Evolutionary conservation across 805 yeast species (phyloP).

Genomic region (Diddensiella transvaalensis): DNA sequence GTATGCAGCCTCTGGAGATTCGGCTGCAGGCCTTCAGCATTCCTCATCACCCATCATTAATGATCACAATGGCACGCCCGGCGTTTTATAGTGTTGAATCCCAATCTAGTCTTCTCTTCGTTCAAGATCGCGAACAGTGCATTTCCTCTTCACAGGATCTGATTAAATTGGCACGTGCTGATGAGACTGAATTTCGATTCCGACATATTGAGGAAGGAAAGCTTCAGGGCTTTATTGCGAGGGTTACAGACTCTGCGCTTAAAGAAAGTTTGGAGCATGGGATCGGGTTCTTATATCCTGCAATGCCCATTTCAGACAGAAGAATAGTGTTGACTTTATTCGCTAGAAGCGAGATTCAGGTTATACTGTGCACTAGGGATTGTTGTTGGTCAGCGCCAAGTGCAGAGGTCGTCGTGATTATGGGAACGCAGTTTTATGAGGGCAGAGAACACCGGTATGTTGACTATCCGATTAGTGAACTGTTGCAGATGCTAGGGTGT

Average conservation of each 20-base stretch:
- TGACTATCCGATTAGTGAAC: slow-evolving; percentile 62
- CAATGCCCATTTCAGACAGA: slow-evolving; percentile 55
- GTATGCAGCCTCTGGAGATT: slow-evolving; percentile 55
- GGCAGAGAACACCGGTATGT: slow-evolving; percentile 68
- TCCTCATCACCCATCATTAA: slow-evolving; percentile 49
- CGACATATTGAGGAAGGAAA: slow-evolving; percentile 39
- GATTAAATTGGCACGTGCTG: slow-evolving; percentile 35
- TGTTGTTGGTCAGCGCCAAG: slow-evolving; percentile 47
- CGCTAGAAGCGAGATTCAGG: slow-evolving; percentile 46
- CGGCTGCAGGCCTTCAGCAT: slow-evolving; percentile 46
- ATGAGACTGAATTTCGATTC: slow-evolving; percentile 39
- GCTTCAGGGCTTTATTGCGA: slow-evolving; percentile 40
- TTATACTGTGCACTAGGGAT: slow-evolving; percentile 62
- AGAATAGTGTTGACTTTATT: slow-evolving; percentile 53
- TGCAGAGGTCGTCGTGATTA: slow-evolving; percentile 54
- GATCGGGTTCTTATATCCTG: slow-evolving; percentile 57
- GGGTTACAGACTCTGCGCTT: slow-evolving; percentile 47
- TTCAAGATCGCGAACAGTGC: slow-evolving; percentile 53
- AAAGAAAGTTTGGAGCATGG: slow-evolving; percentile 50
- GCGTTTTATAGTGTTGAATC: slow-evolving; percentile 40
- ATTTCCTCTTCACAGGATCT: slow-evolving; percentile 50
- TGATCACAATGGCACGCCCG: slow-evolving; percentile 50
- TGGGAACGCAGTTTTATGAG: slow-evolving; percentile 70
- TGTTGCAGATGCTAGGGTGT: slow-evolving; percentile 32
- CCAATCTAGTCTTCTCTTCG: slow-evolving; percentile 47